A percentile compares a stretch with the other conserved stretches of the same genome.
Conservation (phyloP, 2,329 filamentous ascomycete species). For the Pseudogymnoascus sp. region DNA sequence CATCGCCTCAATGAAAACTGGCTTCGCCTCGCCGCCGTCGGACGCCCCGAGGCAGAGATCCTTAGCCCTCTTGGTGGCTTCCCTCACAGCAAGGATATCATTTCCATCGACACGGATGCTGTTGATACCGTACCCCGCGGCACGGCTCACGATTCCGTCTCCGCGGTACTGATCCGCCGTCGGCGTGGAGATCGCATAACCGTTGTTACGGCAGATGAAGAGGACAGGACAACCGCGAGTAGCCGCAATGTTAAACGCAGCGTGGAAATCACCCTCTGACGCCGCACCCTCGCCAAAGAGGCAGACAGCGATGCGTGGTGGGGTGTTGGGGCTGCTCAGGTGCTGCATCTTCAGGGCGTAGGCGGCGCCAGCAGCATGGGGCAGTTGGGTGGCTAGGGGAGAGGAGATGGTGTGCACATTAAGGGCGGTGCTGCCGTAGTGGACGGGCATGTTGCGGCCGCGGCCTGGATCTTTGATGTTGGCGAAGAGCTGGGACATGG, state of each 20-base stretch:
- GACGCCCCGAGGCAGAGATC: slow-evolving; percentile 55
- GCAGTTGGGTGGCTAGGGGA: slow-evolving; percentile 79
- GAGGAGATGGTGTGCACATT: slow-evolving; percentile 90
- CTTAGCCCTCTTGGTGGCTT: slow-evolving; percentile 70
- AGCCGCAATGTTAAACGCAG: slow-evolving; percentile 82
- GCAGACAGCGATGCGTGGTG: slow-evolving; percentile 64
- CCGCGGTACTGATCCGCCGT: slow-evolving; percentile 87
- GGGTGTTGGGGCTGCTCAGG: slow-evolving; percentile 58
- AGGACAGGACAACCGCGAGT: slow-evolving; percentile 80
- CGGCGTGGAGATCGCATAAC: slow-evolving; percentile 83
- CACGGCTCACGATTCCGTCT: slow-evolving; percentile 80
- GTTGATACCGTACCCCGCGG: slow-evolving; percentile 87
- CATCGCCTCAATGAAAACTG: slow-evolving; percentile 92
- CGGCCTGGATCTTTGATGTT: slow-evolving; percentile 72
- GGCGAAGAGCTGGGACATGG: slow-evolving; percentile 92
- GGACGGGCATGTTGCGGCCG: slow-evolving; percentile 94
- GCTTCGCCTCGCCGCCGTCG: slow-evolving; percentile 30
- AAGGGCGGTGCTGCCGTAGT: slow-evolving; percentile 78
- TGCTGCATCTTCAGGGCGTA: slow-evolving; percentile 81
- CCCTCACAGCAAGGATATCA: slow-evolving; percentile 80
- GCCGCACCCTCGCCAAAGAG: slow-evolving; percentile 91
- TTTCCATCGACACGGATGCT: slow-evolving; percentile 92
- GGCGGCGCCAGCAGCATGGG: slow-evolving; percentile 77
- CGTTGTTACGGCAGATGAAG: slow-evolving; percentile 90
- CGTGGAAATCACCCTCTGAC: slow-evolving; percentile 87